Evolutionary conservation across 2,329 filamentous ascomycete species (phyloP).

Genomic region (Phaeophleospora eucalypticola): DNA sequence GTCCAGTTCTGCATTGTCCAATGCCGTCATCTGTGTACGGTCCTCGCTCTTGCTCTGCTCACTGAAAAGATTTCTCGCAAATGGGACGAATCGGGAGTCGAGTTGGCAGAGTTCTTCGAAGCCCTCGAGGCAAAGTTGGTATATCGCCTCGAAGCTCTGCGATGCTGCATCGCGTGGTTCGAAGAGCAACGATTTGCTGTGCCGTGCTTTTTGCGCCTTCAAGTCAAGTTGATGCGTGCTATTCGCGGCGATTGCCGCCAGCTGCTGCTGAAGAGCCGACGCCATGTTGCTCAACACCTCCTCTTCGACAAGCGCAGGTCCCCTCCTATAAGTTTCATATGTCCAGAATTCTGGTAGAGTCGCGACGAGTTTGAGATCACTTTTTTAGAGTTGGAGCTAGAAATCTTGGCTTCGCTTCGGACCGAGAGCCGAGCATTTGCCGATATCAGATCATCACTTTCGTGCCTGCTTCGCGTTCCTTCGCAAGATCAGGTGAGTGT

Average conservation of each 20-base stretch:
- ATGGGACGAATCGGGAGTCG: constrained; percentile 72
- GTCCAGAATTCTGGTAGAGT: background rate
- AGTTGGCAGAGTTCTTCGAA: constrained; percentile 88
- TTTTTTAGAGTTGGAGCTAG: background rate
- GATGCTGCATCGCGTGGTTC: constrained; percentile 77
- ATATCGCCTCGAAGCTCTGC: constrained; percentile 88
- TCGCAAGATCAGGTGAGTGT: background rate
- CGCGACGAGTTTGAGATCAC: background rate
- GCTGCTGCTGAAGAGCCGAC: constrained; percentile 84
- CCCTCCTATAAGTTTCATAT: too few relatives aligned
- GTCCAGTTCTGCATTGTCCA: constrained; percentile 79
- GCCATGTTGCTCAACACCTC: constrained; percentile 53
- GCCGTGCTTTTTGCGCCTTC: constrained; percentile 85
- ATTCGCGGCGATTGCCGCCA: constrained; percentile 85
- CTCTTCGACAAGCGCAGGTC: background rate
- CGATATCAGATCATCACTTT: background rate
- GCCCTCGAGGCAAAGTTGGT: constrained; percentile 78
- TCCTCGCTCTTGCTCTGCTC: constrained; percentile 89
- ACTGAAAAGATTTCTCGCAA: constrained; percentile 78
- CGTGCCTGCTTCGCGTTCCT: background rate
- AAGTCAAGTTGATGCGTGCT: constrained; percentile 88
- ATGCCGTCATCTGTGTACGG: constrained; percentile 73
- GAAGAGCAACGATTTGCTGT: constrained; percentile 93
- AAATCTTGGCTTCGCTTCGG: background rate
- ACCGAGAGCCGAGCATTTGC: background rate